Base-by-base conservation (phyloP, 495 filamentous ascomycete species). In the Penicillium ucsense region DNA sequence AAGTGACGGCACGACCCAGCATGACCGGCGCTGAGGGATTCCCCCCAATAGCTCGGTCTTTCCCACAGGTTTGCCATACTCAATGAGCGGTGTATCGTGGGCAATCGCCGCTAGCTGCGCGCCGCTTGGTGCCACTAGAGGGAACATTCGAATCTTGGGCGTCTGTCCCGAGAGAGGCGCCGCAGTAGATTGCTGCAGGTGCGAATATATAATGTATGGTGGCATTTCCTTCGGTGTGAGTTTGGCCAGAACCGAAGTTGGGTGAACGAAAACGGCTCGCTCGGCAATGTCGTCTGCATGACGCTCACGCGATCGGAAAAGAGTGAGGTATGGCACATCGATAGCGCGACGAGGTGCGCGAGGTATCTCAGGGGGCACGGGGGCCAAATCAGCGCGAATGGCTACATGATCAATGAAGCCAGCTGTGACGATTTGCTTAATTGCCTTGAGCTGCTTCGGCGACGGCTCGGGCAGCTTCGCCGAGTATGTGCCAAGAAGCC, bases 351-450 rank as follows among this genome's bases (percentile, higher is more conserved):
- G 83, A 0, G 89, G 86, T 34, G 85, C 87, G 12, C 86, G 75
- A 4, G 72, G 61, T 48, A 79, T 72, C 46, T 85, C 82, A 3
- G 86, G 86, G 1, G 88, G 85, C 11, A 73, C 73, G 4, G 88
- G 86, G 0, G 85, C 73, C 7, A 91, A 72, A 61, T 97, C 90
- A 3, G 89, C 88, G 49, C 92, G 88, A 58, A 97, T 91, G 43
- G 94, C 94, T 42, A 99, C 76, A 48, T 96, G 85, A 68, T 97
- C 94, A 53, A 99, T 83, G 71, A 95, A 99, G 3, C 89, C 94
- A 0, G 89, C 85, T 0, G 90, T 86, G 41, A 88, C 78, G 59
- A 97, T 90, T 60, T 95, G 88, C 57, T 90, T 89, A 6, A 99
- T 74, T 1, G 87, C 81, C 51, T 86, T 84, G 31, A 91, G 62